Evolutionary conservation across 139 green algal species (phyloP).

Genomic region (Tetradesmus obliquus): DNA sequence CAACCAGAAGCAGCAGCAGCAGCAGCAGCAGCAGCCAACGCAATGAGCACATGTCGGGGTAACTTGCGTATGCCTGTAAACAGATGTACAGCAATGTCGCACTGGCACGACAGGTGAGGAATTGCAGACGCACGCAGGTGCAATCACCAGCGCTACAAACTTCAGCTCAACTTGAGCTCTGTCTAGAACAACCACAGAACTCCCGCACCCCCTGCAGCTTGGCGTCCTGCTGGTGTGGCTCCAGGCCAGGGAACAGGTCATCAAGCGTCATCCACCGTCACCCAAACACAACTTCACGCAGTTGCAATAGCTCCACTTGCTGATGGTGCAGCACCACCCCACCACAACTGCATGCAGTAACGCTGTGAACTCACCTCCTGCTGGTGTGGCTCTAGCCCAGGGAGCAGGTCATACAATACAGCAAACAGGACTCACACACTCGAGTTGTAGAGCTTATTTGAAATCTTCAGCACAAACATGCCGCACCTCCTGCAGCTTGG

Average conservation of each 20-base stretch:
- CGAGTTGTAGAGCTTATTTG: neutral
- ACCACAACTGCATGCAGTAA: too few relatives aligned
- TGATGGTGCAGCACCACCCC: too few relatives aligned
- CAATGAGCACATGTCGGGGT: neutral
- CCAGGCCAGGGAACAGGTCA: conserved; percentile 13
- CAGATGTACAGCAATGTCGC: too few relatives aligned
- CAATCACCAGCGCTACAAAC: too few relatives aligned
- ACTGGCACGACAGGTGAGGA: too few relatives aligned
- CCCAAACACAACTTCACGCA: too few relatives aligned
- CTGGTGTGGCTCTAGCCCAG: neutral
- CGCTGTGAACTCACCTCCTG: neutral
- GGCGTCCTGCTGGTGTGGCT: neutral
- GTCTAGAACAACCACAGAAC: too few relatives aligned
- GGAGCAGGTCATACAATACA: conserved; percentile 9
- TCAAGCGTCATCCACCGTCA: neutral
- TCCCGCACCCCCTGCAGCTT: conserved; percentile 20
- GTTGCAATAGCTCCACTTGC: too few relatives aligned
- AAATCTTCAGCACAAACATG: too few relatives aligned
- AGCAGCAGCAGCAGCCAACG: neutral
- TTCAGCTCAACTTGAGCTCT: too few relatives aligned
- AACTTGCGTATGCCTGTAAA: too few relatives aligned
- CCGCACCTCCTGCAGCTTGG: conserved; percentile 23
- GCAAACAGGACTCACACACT: neutral
- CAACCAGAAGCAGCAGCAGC: neutral
- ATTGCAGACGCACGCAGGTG: too few relatives aligned